Base-by-base conservation (phyloP, 306 rosid genomes). In the Cucumis melo region DNA sequence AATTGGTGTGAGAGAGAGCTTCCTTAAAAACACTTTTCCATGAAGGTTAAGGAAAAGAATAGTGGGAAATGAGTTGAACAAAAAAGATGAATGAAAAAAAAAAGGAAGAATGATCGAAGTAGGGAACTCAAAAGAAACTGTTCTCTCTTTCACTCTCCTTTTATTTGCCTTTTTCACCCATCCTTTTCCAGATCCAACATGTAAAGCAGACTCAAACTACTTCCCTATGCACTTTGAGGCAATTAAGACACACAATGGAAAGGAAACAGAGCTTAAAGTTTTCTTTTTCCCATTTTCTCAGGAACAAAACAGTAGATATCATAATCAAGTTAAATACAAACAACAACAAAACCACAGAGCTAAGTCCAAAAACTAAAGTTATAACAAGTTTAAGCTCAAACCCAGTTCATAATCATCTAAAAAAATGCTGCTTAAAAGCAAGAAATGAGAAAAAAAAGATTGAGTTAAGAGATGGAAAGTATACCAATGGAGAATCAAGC, bases 401-500 rank as follows among this genome's bases (percentile, higher is more conserved):
- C 58, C 58, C 58, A 70, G 57, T 23, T 70, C 75, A 70, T 70
- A 24, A 46, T 46, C 75, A 46, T 48, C 58, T 23, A 70, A 46
- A 70, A 70, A 12, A 70, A 71, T 71, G 75, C 58, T 23, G 4
- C 57, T 14, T 59, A 71, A 50, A 38, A 23, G 42, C 42, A 77
- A 16, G 61, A 81, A 21, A 21, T 20, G 29, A 67, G 55, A 51
- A 27, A 76, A 59, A 74, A 64, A 76, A 59, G 74, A 11, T 12
- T 46, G 51, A 64, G 0, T 53, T 38, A 62, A 65, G 51, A 53
- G 71, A 39, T 67, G 60, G 5, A 50, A 64, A 55, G 21, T 36
- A 60, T 79, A 91, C 97, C 93, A 88, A 64, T 67, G 87, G 84
- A 82, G 80, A 92, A 87, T 77, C 86, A 79, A 51, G 77, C 83